Base-by-base conservation (phyloP, 192 early-diverging fungal species). In the Backusella circina region DNA sequence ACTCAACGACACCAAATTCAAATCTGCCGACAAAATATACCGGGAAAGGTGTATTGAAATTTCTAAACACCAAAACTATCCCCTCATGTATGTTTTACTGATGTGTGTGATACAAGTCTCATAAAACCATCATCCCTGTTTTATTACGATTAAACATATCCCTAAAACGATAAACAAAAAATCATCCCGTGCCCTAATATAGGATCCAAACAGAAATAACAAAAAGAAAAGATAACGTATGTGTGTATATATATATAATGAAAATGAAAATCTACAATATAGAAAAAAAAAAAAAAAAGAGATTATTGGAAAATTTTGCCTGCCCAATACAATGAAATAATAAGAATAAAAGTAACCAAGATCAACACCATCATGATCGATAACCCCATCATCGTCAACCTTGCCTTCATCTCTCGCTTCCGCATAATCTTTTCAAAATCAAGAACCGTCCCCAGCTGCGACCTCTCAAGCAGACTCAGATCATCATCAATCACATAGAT, bases 401-500 rank as follows among this genome's bases (percentile, higher is more conserved):
- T 57, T 26, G 28, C n/a, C 13, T 32, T 50, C 5, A 36, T 54
- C 18, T 72, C 50, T 13, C 33, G 8, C 18, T 7, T 54, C 32
- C 16, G 18, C 30, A 72, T 35, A 5, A 72, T 47, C 16, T 10
- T 47, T 5, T 72, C 71, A 28, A 72, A 57, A 13, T 57, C 31
- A 36, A 72, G 8, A 8, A 28, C 37, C 16, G 37, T 47, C 15
- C 69, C 69, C 41, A 70, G 8, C 3, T 41, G 41, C 1, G 69
- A 41, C 12, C 7, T 47, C 47, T 70, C 38, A 12, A 70, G 21
- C 21, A 70, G 2, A 26, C 39, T 50, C 8, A 72, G 32, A 21
- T 50, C 47, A 21, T 72, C 44, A n/a, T 36, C 51, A 51, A 57
- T 72, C 6, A 72, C 71, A 72, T 57, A 57, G 1, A 57, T 21